Base-by-base conservation (phyloP, 1,284 basidiomycete species). In the Ustilago hordei region DNA sequence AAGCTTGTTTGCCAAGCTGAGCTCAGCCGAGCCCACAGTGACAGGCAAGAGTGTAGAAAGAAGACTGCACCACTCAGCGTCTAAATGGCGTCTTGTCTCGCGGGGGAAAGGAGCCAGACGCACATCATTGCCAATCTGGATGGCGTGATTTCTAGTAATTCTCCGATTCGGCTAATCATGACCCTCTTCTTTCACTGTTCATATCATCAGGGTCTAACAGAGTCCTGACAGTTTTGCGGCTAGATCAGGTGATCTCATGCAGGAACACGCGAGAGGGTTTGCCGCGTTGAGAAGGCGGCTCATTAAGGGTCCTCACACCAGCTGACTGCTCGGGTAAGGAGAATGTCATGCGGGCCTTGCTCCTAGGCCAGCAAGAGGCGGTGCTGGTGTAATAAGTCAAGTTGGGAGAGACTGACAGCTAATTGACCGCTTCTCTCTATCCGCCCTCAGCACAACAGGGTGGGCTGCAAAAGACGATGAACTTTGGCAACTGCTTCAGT, bases 91-190 rank as follows among this genome's bases (percentile, higher is more conserved):
- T 59, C 63, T 50, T 56, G 6, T 7, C 8, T 5, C 3, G 38
- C n/a, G 15, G 32, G 9, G 13, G 28, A 43, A n/a, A n/a, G 36
- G 7, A 55, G 34, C 15, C 23, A 9, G 23, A 3, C 34, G 69
- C 69, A 67, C 69, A 57, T 53, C 69, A 72, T 64, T 48, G 19
- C 17, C 4, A 15, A 43, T 12, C n/a, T n/a, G 57, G 56, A 72
- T 72, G 69, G 69, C 69, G 69, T 72, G 69, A 55, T 72, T 63
- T 43, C 23, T 34, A 28, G 13, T 8, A 19, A 32, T 13, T 41
- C 3, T 12, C 28, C 11, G 15, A 54, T 35, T 15, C 45, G 55
- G 45, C 23, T 8, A 17, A 43, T 28, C 19, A 19, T 39, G 11
- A 6, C 28, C 23, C 12, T 7, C 17, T 35, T 34, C 13, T 53